Percentiles rank a stretch among this genome's conserved stretches.
These are phyloP conservation scores for Fagopyrum homotropicum DNA, from an alignment of 148 eudicot species.

Conservation along the genomic window DNA sequence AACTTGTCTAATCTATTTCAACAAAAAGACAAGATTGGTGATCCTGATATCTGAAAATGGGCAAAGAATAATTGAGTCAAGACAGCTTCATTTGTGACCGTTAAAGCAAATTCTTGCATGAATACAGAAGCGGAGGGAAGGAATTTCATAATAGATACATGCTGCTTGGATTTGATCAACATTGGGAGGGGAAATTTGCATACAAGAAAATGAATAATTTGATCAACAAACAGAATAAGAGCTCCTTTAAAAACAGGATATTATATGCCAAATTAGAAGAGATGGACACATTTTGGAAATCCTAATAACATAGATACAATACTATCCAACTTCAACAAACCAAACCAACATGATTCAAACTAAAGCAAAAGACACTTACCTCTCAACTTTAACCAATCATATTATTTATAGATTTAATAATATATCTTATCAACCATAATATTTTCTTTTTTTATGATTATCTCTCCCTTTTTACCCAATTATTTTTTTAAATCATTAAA, in stretches of 20 bases:
- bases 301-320: not conserved
- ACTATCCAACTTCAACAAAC: not conserved
- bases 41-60: not conserved
- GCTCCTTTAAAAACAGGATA: not conserved
- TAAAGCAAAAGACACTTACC: too few species aligned
- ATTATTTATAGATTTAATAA: too few species aligned
- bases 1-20: not conserved
- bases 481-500: too few species aligned
- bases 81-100: not conserved
- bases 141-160: not conserved
- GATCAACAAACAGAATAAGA: not conserved
- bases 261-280: not conserved
- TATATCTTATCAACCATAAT: too few species aligned
- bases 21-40: not conserved
- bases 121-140: not conserved
- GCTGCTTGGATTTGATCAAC: not conserved
- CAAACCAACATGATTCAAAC: not conserved
- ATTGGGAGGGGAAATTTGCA: not conserved
- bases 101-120: not conserved
- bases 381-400: too few species aligned
- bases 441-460: too few species aligned
- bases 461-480: too few species aligned
- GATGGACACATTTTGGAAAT: not conserved
- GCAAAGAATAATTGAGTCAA: not conserved
- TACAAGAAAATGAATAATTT: not conserved